A percentile compares a stretch with the other conserved stretches of the same genome.
Evolutionary conservation across 108 stramenopile species (phyloP).

Genomic region (Fragilariopsis cylindrus): DNA sequence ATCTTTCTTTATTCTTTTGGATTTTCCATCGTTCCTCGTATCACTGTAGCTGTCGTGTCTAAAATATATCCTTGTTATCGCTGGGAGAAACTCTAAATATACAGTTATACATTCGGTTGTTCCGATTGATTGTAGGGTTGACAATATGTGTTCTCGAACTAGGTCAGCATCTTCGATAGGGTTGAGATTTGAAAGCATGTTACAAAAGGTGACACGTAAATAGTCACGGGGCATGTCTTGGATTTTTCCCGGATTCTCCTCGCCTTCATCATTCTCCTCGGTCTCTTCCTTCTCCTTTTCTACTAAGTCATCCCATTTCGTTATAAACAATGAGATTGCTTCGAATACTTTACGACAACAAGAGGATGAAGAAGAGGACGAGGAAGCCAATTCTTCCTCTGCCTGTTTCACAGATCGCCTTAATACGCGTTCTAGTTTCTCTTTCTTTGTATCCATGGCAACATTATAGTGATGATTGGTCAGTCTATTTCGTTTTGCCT

Average conservation of each 20-base stretch:
- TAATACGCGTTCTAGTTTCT: not conserved
- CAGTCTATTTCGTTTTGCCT: too few relatives aligned
- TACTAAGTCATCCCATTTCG: conserved; percentile 1
- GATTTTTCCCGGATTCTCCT: not conserved
- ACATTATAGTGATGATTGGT: not conserved
- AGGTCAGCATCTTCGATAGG: not conserved
- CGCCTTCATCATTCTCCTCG: not conserved
- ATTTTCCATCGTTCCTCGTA: not conserved
- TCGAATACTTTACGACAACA: not conserved
- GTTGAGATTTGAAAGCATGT: conserved; percentile 8
- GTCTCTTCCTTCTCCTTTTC: not conserved
- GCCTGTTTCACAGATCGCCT: conserved; percentile 8
- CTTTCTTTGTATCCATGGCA: conserved; percentile 1
- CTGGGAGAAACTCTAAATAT: conserved; percentile 1
- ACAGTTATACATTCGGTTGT: not conserved
- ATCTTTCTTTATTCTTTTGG: conserved; percentile 7
- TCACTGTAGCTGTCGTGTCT: not conserved
- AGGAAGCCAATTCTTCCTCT: not conserved
- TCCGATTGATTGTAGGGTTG: conserved; percentile 3
- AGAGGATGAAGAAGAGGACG: not conserved
- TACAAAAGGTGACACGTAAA: not conserved
- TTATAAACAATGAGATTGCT: not conserved
- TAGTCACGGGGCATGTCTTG: conserved; percentile 7
- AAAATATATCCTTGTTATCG: not conserved
- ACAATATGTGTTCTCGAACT: not conserved